These are phyloP conservation scores for Microdochium trichocladiopsis DNA, from an alignment of 2,329 filamentous ascomycete species.

Conservation along the genomic window DNA sequence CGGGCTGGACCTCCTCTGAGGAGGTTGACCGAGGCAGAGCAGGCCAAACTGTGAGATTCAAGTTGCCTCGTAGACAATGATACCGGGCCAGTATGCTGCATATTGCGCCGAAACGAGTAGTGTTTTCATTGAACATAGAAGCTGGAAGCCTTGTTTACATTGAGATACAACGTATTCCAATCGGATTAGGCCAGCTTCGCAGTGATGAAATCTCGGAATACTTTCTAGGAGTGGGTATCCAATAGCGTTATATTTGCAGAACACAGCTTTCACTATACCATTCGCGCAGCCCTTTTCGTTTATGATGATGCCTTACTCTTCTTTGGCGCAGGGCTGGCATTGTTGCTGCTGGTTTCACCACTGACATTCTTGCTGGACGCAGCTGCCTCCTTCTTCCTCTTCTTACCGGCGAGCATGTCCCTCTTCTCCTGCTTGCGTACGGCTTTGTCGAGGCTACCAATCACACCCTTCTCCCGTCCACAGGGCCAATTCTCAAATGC, in stretches of 20 bases:
- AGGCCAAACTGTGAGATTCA: neutral
- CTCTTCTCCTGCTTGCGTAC: slow-evolving; percentile 50
- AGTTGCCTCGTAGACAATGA: neutral
- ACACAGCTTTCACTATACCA: no score
- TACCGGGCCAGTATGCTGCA: no score
- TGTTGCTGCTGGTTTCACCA: slow-evolving; percentile 3
- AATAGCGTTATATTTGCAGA: neutral
- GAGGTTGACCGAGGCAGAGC: neutral
- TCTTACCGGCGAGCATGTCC: slow-evolving; percentile 40
- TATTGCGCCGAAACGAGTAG: no score
- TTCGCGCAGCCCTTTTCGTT: neutral
- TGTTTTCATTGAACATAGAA: no score
- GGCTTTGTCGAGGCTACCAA: slow-evolving; percentile 46
- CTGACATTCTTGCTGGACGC: neutral
- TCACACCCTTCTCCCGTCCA: slow-evolving; percentile 42
- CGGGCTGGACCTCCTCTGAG: neutral
- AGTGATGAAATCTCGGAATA: no score
- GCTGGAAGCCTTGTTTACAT: no score
- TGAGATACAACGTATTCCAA: no score
- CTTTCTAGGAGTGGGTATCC: slow-evolving; percentile 5
- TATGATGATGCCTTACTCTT: slow-evolving; percentile 12
- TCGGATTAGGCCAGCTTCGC: no score
- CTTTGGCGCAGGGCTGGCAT: slow-evolving; percentile 9
- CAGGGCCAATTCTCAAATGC: slow-evolving; percentile 59
- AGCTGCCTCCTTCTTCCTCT: slow-evolving; percentile 26